Evolutionary conservation across 805 yeast species (phyloP).

Genomic region (Blastobotrys terrestris): DNA sequence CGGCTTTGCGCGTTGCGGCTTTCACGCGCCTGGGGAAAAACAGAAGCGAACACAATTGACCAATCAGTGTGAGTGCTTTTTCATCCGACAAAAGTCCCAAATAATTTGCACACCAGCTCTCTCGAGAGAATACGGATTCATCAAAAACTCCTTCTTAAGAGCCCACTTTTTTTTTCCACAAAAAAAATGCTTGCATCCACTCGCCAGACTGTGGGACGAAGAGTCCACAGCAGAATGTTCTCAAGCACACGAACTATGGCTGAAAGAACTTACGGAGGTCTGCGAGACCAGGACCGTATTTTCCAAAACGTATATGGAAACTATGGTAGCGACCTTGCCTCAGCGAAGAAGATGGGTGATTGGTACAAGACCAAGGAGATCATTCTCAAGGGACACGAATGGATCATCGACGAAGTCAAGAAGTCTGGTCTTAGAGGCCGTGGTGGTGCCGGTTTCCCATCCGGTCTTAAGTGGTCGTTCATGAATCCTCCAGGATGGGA

Average conservation of each 20-base stretch:
- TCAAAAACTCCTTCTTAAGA: not conserved
- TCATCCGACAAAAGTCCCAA: not conserved
- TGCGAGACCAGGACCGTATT: constrained; percentile 77
- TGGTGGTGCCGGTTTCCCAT: constrained; percentile 93
- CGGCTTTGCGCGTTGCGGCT: too few species aligned
- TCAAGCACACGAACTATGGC: not conserved
- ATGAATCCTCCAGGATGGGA: constrained; percentile 98
- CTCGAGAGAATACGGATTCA: not conserved
- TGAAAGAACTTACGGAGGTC: constrained; percentile 50
- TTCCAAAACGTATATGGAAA: constrained; percentile 76
- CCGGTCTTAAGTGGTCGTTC: constrained; percentile 86
- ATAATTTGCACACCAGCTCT: constrained; percentile 1
- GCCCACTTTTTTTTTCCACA: not conserved
- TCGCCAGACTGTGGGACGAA: not conserved
- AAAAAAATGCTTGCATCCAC: constrained; percentile 7
- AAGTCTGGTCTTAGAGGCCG: constrained; percentile 82
- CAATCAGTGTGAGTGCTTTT: not conserved
- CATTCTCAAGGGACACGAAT: constrained; percentile 72
- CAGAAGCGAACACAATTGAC: not conserved
- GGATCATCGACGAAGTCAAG: constrained; percentile 87
- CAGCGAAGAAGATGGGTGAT: constrained; percentile 77
- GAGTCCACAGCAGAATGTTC: constrained; percentile 3
- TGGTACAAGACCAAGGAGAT: constrained; percentile 91
- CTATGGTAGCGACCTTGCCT: constrained; percentile 69
- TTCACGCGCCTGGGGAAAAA: not conserved